phyloP scores from a whole-genome alignment of 2,329 filamentous ascomycete species.

The Botryotinia calthae region DNA sequence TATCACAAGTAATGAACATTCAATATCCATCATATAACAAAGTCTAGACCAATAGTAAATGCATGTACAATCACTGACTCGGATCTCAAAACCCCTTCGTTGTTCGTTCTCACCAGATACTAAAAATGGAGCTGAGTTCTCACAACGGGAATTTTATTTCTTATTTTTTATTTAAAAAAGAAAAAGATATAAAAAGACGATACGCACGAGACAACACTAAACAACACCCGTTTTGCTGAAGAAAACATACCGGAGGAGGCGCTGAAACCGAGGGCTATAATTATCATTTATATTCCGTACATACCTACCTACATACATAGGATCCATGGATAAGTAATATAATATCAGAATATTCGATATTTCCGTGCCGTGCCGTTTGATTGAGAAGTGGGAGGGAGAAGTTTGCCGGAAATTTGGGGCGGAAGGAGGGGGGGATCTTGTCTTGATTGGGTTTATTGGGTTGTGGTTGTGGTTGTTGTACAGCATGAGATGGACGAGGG shows the following conservation, averaged over 20 bases:
- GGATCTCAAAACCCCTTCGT: too few species aligned
- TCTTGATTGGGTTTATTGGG: neutral
- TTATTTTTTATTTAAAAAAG: too few species aligned
- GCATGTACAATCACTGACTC: too few species aligned
- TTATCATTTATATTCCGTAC: neutral
- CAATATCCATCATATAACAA: too few species aligned
- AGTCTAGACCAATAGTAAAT: too few species aligned
- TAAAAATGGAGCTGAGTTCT: too few species aligned
- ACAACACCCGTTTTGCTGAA: neutral
- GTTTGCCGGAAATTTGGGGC: neutral
- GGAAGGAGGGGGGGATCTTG: neutral
- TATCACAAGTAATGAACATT: too few species aligned
- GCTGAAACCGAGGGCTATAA: neutral
- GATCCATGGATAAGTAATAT: neutral
- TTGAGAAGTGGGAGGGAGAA: neutral
- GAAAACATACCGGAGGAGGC: neutral
- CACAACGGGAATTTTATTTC: too few species aligned
- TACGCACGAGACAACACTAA: neutral
- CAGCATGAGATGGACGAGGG: neutral
- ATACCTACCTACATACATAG: too few species aligned
- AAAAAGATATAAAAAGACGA: neutral
- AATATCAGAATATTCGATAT: neutral
- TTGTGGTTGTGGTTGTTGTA: neutral
- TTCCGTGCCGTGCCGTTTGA: neutral
- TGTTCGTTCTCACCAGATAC: too few species aligned